A percentile compares a stretch with the other conserved stretches of the same genome.
These are phyloP conservation scores for Raphanus sativus DNA, from an alignment of 345 rosid species.

Conservation along the genomic window DNA sequence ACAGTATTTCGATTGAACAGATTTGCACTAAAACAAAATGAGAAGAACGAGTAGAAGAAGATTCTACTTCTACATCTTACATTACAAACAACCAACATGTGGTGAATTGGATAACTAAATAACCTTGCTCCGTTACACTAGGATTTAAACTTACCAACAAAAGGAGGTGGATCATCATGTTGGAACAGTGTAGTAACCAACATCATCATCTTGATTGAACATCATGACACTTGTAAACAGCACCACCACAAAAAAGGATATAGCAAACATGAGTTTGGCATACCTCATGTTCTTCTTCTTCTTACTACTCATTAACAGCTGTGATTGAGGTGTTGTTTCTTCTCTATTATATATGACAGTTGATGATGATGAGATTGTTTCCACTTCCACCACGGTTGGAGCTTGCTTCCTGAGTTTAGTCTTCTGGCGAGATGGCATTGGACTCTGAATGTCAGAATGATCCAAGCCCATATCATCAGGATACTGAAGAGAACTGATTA, in stretches of 20 bases:
- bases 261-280: conserved; percentile 40
- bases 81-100: conserved; percentile 29
- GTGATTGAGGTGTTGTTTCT: conserved; percentile 28
- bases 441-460: conserved; percentile 51
- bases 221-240: conserved; percentile 34
- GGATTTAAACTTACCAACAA: not conserved
- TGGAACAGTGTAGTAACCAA: conserved; percentile 53
- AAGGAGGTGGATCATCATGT: conserved; percentile 31
- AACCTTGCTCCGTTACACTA: conserved; percentile 14
- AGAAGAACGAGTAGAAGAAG: not conserved
- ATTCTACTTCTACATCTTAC: conserved; percentile 2
- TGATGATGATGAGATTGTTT: conserved; percentile 56
- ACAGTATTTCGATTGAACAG: not conserved
- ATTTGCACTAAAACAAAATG: conserved; percentile 23
- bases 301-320: conserved; percentile 26
- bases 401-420: conserved; percentile 36
- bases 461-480: conserved; percentile 49
- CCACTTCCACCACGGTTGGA: conserved; percentile 43
- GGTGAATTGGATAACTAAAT: conserved; percentile 17
- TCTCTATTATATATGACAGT: conserved; percentile 12
- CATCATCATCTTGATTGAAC: conserved; percentile 39
- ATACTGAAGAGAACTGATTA: conserved; percentile 73
- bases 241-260: conserved; percentile 45
- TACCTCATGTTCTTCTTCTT: conserved; percentile 27
- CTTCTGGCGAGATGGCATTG: conserved; percentile 42